Base-by-base conservation (phyloP, 2,329 filamentous ascomycete genomes). In the Rutstroemia sp. region DNA sequence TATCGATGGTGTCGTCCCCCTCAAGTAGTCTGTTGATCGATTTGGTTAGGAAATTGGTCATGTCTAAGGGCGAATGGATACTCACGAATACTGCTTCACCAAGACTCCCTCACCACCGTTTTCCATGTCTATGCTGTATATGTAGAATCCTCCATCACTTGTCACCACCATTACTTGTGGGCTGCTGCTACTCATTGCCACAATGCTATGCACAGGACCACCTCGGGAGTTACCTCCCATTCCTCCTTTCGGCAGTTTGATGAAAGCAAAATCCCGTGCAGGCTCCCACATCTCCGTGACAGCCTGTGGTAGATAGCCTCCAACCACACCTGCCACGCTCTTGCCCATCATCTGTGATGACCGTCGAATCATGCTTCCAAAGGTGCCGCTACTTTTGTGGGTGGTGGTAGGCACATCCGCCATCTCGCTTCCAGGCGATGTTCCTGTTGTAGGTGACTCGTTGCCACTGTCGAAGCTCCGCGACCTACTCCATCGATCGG, bases 221-320 rank as follows among this genome's bases (percentile, higher is more conserved):
- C 67, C 68, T 38, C 61, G 65, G 14, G 58, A 64, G 48, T 69
- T 66, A 1, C 68, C 61, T 4, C 66, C 66, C 30, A 71, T 67
- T 23, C 69, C 67, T 23, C 73, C 73, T 67, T 87, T 89, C 14
- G 92, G 92, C 48, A 99, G 82, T 70, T 94, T 95, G 68, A 97
- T 92, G 78, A 89, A 97, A 1, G 94, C 94, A 73, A 99, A 99
- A 72, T 99, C 94, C 54, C 94, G 83, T 58, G 87, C 77, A 0
- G 94, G 94, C 67, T 99, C 94, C 92, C 92, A 97, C 80, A 97
- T 96, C 72, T 97, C 92, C 1, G 92, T 92, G 4, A 99, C 91
- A 1, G 92, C 92, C 67, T 88, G 88, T 0, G 94, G 94, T 2
- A 99, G 77, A 69, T 99, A 99, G 0, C 89, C 91, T 4, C 92